Evolutionary conservation across 2,329 filamentous ascomycete species (phyloP), one percentile per base, ranked within the genome.

Genomic region (Macrophomina pseudophaseolina): DNA sequence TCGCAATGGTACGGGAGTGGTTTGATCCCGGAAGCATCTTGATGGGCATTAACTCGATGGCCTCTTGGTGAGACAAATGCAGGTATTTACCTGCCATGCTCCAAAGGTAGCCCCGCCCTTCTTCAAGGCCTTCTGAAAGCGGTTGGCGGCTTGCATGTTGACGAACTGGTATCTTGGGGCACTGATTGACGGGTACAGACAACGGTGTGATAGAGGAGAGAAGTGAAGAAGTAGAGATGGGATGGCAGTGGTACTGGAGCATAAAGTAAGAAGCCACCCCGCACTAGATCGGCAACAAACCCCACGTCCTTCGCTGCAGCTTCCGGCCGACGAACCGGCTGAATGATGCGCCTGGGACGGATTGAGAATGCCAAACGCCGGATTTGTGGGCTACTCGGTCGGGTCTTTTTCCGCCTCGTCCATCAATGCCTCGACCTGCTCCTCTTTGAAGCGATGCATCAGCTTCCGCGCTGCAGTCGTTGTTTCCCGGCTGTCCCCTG

Each of bases 381-480:
- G 23, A 23, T 49, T 54, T 33, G 28, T 30, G 14, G 23, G 28
- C 18, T 23, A 46, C 40, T 59, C 40, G 56, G n/a, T 35, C 63
- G 63, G 16, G 52, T 60, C 64, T 48, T 66, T 67, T 67, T 78
- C 77, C 30, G 71, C 78, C 56, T 84, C 79, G 72, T 93, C 87
- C 90, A 94, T 92, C 75, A 89, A 86, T 18, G 82, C 83, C 68
- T 87, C 81, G 2, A 94, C 86, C 67, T 93, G 85, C 4, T 88
- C 85, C 32, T 85, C 80, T 0, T 86, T 89, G 77, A 94, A 92
- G 18, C 90, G 85, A 76, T 94, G 91, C 91, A 94, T 94, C 56
- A 94, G 81, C 76, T 93, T 93, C 66, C 86, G 79, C 1, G 90
- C 88, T 68, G 87, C 81, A 5, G 84, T 83, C 1, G 86, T 86